These are phyloP conservation scores for Cladosporium sp. DNA, from an alignment of 2,329 filamentous ascomycete species.

Conservation along the genomic window DNA sequence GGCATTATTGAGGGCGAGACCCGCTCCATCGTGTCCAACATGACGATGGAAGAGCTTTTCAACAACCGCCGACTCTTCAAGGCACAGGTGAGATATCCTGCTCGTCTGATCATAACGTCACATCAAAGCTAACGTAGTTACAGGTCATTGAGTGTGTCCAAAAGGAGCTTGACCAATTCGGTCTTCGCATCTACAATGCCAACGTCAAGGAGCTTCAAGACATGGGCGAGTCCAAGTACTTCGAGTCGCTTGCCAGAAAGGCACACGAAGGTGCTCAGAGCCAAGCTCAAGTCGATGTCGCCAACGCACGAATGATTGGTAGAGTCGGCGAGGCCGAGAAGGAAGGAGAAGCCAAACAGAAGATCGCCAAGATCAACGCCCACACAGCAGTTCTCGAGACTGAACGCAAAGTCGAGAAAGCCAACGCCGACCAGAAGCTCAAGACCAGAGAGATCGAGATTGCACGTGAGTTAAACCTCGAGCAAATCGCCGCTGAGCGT, in stretches of 20 bases:
- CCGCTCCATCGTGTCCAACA: slow-evolving; percentile 72
- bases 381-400: slow-evolving; percentile 81
- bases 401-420: slow-evolving; percentile 76
- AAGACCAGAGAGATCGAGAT: slow-evolving; percentile 68
- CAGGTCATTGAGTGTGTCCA: slow-evolving; percentile 58
- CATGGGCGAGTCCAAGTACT: slow-evolving; percentile 75
- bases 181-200: slow-evolving; percentile 61
- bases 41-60: slow-evolving; percentile 93
- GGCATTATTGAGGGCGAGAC: slow-evolving; percentile 88
- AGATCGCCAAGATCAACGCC: slow-evolving; percentile 83
- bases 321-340: slow-evolving; percentile 74
- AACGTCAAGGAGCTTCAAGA: slow-evolving; percentile 87
- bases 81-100: slow-evolving; percentile 16
- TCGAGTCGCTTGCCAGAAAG: slow-evolving; percentile 74
- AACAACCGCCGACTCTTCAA: slow-evolving; percentile 73
- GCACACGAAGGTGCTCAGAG: slow-evolving; percentile 81
- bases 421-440: slow-evolving; percentile 68
- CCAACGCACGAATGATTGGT: slow-evolving; percentile 56
- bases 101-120: not conserved
- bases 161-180: slow-evolving; percentile 74
- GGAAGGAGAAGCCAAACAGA: slow-evolving; percentile 74
- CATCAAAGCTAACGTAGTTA: slow-evolving; percentile 34
- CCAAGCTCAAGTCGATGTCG: slow-evolving; percentile 63
- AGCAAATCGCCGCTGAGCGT: slow-evolving; percentile 67
- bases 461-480: slow-evolving; percentile 68